Conservation (phyloP, 306 rosid genomes). For the Quercus aquifolioides region DNA sequence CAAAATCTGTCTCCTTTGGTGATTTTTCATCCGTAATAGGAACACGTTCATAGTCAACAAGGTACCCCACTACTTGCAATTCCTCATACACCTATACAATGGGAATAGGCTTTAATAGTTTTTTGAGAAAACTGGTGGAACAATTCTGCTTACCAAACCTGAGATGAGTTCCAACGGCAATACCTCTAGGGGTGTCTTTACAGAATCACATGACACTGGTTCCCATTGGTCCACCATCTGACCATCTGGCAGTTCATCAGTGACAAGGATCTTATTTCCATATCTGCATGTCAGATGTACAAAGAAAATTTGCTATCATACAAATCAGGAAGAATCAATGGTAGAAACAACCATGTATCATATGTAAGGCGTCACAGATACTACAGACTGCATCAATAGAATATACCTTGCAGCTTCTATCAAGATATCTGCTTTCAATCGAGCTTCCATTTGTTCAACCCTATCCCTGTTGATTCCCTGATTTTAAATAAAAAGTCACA, state of each 20-base stretch:
- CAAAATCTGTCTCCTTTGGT: constrained; percentile 84
- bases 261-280: constrained; percentile 87
- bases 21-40: constrained; percentile 95
- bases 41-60: constrained; percentile 89
- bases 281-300: constrained; percentile 55
- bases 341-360: constrained; percentile 1
- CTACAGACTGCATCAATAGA: constrained; percentile 7
- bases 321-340: constrained; percentile 5
- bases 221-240: constrained; percentile 99
- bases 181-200: constrained; percentile 88
- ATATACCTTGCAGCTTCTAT: constrained; percentile 80
- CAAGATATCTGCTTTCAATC: constrained; percentile 74
- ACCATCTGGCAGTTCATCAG: constrained; percentile 95
- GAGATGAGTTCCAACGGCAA: constrained; percentile 11
- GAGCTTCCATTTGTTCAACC: constrained; percentile 91
- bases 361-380: neutral
- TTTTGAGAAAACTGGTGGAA: constrained; percentile 16
- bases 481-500: constrained; percentile 19
- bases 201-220: constrained; percentile 62
- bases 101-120: constrained; percentile 25
- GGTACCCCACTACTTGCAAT: constrained; percentile 71
- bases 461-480: constrained; percentile 86
- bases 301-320: constrained; percentile 25
- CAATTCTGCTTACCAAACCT: neutral
- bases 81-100: constrained; percentile 73